A percentile compares a stretch with the other conserved stretches of the same genome.
phyloP scores from a whole-genome alignment of 352 stramenopile genomes.

The Globisporangium nagaii region DNA sequence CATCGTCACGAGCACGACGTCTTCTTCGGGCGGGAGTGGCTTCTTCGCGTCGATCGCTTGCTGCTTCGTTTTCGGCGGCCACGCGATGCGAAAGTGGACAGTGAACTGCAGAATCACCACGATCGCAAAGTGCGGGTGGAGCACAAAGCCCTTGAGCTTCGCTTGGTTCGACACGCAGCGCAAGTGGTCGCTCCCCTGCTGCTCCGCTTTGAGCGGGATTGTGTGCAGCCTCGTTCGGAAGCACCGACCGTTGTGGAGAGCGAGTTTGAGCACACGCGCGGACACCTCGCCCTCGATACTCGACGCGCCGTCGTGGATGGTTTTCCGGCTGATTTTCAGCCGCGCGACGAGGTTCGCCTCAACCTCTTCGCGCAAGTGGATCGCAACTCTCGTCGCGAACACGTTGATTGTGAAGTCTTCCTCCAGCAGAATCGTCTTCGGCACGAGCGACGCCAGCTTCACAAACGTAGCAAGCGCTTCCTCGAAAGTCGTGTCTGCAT shows the following conservation, averaged over 20 bases:
- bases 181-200: constrained; percentile 65
- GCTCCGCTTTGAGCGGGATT: constrained; percentile 60
- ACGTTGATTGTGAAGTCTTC: constrained; percentile 59
- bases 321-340: constrained; percentile 57
- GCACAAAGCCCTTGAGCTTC: constrained; percentile 67
- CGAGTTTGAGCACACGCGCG: constrained; percentile 73
- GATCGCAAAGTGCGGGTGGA: constrained; percentile 73
- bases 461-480: constrained; percentile 49
- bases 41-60: constrained; percentile 56
- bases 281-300: constrained; percentile 66
- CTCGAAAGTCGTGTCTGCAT: constrained; percentile 40
- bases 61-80: constrained; percentile 60
- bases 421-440: constrained; percentile 47
- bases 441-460: constrained; percentile 55
- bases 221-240: constrained; percentile 64
- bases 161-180: constrained; percentile 36
- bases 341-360: constrained; percentile 59
- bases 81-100: constrained; percentile 71
- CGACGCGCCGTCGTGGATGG: constrained; percentile 37
- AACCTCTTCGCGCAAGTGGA: constrained; percentile 69
- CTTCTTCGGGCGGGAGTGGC: constrained; percentile 51
- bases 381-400: constrained; percentile 38
- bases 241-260: constrained; percentile 85
- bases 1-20: constrained; percentile 74
- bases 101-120: constrained; percentile 86